phyloP scores from a whole-genome alignment of 768 basidiomycete genomes.

The Amanita molliuscula region DNA sequence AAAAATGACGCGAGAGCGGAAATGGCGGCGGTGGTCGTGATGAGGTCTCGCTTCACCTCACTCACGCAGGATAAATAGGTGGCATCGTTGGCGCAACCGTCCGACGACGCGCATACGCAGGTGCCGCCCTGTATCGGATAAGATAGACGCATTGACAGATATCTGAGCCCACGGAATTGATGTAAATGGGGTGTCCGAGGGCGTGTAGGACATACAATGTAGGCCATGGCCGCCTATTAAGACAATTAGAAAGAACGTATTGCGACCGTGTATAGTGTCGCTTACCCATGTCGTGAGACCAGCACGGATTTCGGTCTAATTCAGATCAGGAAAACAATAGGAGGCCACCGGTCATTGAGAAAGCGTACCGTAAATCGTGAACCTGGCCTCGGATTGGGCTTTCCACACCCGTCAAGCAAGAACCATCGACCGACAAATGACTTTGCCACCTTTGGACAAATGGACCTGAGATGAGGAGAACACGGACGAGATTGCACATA shows the following conservation, averaged over 20 bases:
- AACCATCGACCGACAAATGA: constrained; percentile 57
- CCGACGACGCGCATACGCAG: constrained; percentile 58
- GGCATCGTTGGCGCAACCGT: constrained; percentile 43
- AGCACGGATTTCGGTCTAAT: constrained; percentile 67
- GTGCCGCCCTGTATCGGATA: constrained; percentile 73
- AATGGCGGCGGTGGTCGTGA: constrained; percentile 74
- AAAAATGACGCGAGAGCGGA: constrained; percentile 66
- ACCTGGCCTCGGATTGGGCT: constrained; percentile 48
- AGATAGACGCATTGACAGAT: constrained; percentile 76
- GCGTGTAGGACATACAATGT: constrained; percentile 43
- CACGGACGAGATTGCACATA: background rate
- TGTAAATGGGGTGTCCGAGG: background rate
- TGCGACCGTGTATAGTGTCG: background rate
- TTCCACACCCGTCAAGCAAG: constrained; percentile 62
- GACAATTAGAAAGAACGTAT: background rate
- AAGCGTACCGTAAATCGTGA: constrained; percentile 46
- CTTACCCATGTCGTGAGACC: constrained; percentile 76
- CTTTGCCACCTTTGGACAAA: constrained; percentile 28
- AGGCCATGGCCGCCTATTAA: constrained; percentile 62
- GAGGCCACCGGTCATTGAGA: background rate
- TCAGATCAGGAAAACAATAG: background rate
- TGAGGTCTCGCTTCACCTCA: constrained; percentile 64
- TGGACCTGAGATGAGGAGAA: background rate
- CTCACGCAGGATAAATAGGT: constrained; percentile 47
- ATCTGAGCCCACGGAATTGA: constrained; percentile 32